Base-by-base conservation (phyloP, 352 stramenopile genomes). In the Phytophthora agathidicida region DNA sequence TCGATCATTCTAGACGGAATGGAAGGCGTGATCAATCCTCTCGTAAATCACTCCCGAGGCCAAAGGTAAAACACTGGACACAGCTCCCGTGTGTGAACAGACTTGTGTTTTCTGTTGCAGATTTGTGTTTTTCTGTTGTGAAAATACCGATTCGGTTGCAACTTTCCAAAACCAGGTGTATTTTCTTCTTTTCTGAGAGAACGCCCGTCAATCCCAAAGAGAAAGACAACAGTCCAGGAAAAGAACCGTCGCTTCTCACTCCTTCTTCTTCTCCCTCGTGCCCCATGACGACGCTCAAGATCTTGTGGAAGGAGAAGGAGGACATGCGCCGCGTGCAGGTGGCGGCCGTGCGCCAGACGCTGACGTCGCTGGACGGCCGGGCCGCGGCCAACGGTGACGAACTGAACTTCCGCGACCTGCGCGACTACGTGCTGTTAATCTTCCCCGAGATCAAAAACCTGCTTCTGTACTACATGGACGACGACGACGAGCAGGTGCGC, bases 251-350 rank as follows among this genome's bases (percentile, higher is more conserved):
- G n/a, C n/a, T n/a, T n/a, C n/a, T n/a, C n/a, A 17, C 57, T 20
- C 16, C 35, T 19, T 16, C 59, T 71, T 86, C 49, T 69, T 67
- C 30, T 62, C 52, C 6, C 70, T 28, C 35, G 59, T n/a, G n/a
- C n/a, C 46, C 47, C 41, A 94, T 91, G 82, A 75, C 80, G 73
- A 94, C 85, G 71, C 80, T 94, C 63, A 94, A 94, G 80, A 88
- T 94, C 50, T 73, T 86, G 42, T 91, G 81, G 77, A 71, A 72
- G 64, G 84, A 89, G 58, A 78, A 87, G 73, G 70, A 92, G 65
- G 85, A 94, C 68, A 92, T 94, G 80, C 85, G 85, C 51, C 85
- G 85, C 55, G 85, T 94, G 60, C 80, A 94, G 62, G 75, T 90
- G 23, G 46, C 66, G 55, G 82, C 80, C 7, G 83, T 85, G 38